Base-by-base conservation (phyloP, 805 yeast genomes). In the Metschnikowia similis region DNA sequence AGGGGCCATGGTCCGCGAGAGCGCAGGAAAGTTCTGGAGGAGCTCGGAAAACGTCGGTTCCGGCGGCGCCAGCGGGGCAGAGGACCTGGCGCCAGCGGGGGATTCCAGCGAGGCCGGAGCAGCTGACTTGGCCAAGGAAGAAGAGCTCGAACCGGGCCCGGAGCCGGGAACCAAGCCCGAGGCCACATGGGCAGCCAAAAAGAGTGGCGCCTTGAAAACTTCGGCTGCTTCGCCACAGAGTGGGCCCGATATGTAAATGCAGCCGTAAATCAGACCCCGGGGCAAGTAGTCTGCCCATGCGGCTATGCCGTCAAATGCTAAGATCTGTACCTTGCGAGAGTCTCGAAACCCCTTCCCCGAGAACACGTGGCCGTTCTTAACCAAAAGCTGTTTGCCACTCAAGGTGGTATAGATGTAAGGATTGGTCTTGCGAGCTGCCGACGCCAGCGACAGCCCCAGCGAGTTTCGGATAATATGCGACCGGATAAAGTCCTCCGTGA, bases 251-350 rank as follows among this genome's bases (percentile, higher is more conserved):
- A 43, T 27, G 11, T 43, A 14, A 14, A 43, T 10, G 13, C 46
- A 43, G 5, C 34, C 39, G 17, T 43, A 43, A 17, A 43, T 34
- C 46, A 35, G 32, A 1, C 46, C 46, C 31, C 46, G 32, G 7
- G 83, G 81, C 41, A 85, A 73, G 63, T 83, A 84, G 41, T 78
- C 80, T 48, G 82, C 77, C 59, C 83, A 84, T 14, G 81, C 77
- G 10, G 69, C 65, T 56, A 84, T 74, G 35, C 83, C 71, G 34
- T 72, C 76, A 34, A 78, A 72, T 5, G 69, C 62, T 2, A 70
- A 30, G 7, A 87, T 77, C 47, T 65, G 69, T 16, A 79, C 64
- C 39, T 71, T 66, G 39, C 76, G 64, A 39, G 78, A 71, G 42
- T 62, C 62, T 53, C 70, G 75, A 66, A 80, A 85, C 0, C 89